Evolutionary conservation across 192 early-diverging fungal species (phyloP), one percentile per base, ranked within the genome.

Genomic region (Coemansia sp.): DNA sequence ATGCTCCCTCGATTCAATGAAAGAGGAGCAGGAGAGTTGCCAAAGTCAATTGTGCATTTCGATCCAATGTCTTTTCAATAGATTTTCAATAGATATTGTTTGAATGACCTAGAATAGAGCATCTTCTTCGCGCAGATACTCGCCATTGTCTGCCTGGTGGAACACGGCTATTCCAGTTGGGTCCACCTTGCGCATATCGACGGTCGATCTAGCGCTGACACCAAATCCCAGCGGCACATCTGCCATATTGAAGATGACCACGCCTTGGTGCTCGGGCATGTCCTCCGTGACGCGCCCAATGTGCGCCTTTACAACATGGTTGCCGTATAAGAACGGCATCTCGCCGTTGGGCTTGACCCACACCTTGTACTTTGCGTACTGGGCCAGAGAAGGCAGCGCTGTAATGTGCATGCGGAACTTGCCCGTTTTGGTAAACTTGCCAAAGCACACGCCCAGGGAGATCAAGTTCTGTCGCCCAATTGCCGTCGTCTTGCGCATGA

Each of bases 311-410:
- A 96, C 86, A 42, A 98, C 86, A 73, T 99, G 91, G 86, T 99
- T 99, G 11, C 97, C 96, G 70, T 99, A 99, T 64, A 99, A 66
- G 85, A 94, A 99, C 9, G 94, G 92, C 95, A 96, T 98, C 82
- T 99, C 97, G 57, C 97, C 97, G 71, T 93, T 96, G 39, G 97
- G 95, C 78, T 98, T 99, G 53, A 99, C 90, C 96, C 97, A 99
- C 58, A 99, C 90, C 82, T 99, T 97, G 87, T 96, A 93, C 89
- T 93, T 82, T 50, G 97, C 94, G 76, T 96, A 99, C 73, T 96
- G 97, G 20, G 92, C 92, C 34, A 99, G 86, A 70, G 92, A 88
- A 40, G 93, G 93, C 53, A 99, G 85, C 38, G 90, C 88, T 20
- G 97, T 99, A 60, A 99, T 93, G 66, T 95, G 91, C 71, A 99